Percentiles rank a stretch among this genome's conserved stretches.
Conservation (phyloP, 441 rosid genomes). For the Raphanus hybrid region DNA sequence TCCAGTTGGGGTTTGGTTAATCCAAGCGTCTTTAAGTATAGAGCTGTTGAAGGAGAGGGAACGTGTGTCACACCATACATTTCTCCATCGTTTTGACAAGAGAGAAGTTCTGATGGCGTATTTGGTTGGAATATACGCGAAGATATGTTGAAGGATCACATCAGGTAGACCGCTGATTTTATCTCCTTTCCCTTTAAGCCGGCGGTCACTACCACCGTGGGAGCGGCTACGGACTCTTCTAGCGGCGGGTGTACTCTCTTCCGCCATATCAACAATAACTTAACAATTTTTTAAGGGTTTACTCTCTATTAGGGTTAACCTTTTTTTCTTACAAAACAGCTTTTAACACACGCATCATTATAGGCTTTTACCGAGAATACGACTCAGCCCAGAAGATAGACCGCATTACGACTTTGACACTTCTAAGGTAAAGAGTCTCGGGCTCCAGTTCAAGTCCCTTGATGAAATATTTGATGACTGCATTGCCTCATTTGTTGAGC, state of each 20-base stretch:
- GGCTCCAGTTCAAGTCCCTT: no score
- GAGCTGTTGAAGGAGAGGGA: neutral
- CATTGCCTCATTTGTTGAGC: no score
- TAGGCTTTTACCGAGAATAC: neutral
- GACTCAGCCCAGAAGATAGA: neutral
- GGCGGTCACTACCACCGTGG: neutral
- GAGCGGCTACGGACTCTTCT: neutral
- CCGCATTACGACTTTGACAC: no score
- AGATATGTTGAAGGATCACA: constrained; percentile 16
- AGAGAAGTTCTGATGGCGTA: constrained; percentile 5
- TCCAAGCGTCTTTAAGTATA: neutral
- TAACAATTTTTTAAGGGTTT: neutral
- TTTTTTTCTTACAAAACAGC: neutral
- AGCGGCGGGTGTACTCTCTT: neutral
- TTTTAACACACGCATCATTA: neutral
- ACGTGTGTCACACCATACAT: constrained; percentile 4
- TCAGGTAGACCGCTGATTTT: neutral
- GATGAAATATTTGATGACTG: no score
- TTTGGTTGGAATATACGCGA: neutral
- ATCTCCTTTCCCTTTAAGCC: neutral
- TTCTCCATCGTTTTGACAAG: constrained; percentile 21
- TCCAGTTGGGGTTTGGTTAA: neutral
- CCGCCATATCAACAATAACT: neutral
- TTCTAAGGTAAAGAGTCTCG: no score
- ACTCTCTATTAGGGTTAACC: neutral